A percentile compares a stretch with the other conserved stretches of the same genome.
Evolutionary conservation across 768 basidiomycete species (phyloP).

Genomic region (Podaxis sp.): DNA sequence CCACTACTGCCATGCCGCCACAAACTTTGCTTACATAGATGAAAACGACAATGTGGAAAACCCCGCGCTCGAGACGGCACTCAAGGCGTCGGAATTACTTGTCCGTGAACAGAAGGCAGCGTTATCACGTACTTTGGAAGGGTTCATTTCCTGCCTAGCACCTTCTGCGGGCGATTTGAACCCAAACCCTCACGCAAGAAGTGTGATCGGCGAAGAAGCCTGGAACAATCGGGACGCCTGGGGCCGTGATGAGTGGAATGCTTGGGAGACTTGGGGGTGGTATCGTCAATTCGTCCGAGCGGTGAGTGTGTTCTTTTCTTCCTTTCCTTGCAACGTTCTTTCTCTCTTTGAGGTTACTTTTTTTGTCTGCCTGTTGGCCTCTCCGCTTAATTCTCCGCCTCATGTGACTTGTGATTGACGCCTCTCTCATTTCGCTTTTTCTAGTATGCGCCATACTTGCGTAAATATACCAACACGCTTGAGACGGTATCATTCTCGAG

Average conservation of each 20-base stretch:
- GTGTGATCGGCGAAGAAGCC: constrained; percentile 59
- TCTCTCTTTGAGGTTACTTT: background rate
- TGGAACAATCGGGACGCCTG: constrained; percentile 74
- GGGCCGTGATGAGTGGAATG: constrained; percentile 74
- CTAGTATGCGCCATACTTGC: constrained; percentile 79
- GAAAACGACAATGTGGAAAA: constrained; percentile 54
- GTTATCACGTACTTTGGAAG: constrained; percentile 68
- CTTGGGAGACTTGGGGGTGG: constrained; percentile 92
- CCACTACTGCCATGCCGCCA: background rate
- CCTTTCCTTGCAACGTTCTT: background rate
- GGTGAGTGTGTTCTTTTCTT: constrained; percentile 41
- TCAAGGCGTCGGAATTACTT: constrained; percentile 74
- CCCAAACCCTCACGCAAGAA: constrained; percentile 50
- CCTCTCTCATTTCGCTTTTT: background rate
- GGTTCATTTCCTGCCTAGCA: constrained; percentile 68
- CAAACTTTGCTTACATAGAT: constrained; percentile 15
- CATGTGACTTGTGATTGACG: background rate
- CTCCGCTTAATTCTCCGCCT: background rate
- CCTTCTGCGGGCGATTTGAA: constrained; percentile 37
- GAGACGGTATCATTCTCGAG: constrained; percentile 66
- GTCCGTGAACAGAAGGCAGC: constrained; percentile 76
- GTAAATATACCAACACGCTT: constrained; percentile 71
- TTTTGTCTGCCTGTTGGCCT: constrained; percentile 1
- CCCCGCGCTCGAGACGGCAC: constrained; percentile 64
- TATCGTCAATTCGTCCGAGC: constrained; percentile 83